phyloP scores from a whole-genome alignment of 352 stramenopile genomes.

The Globisporangium emineosum region DNA sequence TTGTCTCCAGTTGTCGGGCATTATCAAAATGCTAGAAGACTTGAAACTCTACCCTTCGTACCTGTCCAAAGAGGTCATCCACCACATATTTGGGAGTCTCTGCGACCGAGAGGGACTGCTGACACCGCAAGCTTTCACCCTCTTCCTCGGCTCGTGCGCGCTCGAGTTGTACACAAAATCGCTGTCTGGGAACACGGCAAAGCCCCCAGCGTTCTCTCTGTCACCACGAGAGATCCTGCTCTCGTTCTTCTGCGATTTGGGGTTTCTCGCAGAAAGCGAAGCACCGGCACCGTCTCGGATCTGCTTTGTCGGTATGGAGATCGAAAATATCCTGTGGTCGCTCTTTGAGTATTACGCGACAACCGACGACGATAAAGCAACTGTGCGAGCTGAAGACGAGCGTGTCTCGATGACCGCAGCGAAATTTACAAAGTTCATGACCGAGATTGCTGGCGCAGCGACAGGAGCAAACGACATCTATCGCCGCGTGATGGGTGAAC shows the following conservation, averaged over 20 bases:
- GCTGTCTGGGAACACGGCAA: background rate
- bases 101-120: constrained; percentile 34
- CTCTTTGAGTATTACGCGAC: constrained; percentile 77
- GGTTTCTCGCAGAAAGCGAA: constrained; percentile 45
- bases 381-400: constrained; percentile 20
- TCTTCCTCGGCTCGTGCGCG: constrained; percentile 60
- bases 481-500: constrained; percentile 37
- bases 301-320: constrained; percentile 66
- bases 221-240: constrained; percentile 63
- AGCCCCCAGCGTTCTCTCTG: constrained; percentile 27
- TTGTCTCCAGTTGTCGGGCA: constrained; percentile 32
- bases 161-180: constrained; percentile 52
- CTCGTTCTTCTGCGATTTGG: constrained; percentile 67
- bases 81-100: constrained; percentile 42
- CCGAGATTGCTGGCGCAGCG: constrained; percentile 50
- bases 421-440: constrained; percentile 62
- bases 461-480: constrained; percentile 39
- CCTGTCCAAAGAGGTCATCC: constrained; percentile 47
- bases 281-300: constrained; percentile 30
- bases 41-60: constrained; percentile 57
- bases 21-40: constrained; percentile 56
- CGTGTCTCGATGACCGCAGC: constrained; percentile 44
- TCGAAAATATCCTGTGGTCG: constrained; percentile 72
- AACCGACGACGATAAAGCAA: constrained; percentile 8
- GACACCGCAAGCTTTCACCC: constrained; percentile 39